phyloP scores from a whole-genome alignment of 2,329 filamentous ascomycete genomes.

The Xylariaceae sp. region DNA sequence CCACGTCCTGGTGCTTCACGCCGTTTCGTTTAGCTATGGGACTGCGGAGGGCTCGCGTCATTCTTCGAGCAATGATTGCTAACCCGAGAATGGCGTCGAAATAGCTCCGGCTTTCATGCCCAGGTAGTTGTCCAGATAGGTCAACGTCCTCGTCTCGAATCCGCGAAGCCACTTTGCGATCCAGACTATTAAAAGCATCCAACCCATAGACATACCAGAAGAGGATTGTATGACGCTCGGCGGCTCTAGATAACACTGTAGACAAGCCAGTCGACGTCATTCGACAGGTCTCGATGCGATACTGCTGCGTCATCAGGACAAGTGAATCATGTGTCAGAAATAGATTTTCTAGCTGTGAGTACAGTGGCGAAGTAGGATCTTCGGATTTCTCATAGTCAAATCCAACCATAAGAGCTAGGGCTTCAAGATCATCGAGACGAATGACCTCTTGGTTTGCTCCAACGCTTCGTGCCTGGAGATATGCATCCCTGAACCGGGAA shows the following conservation, averaged over 20 bases:
- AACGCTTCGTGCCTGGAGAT: slow-evolving; percentile 13
- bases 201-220: slow-evolving; percentile 18
- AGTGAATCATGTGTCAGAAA: slow-evolving; percentile 23
- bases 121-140: neutral
- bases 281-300: slow-evolving; percentile 13
- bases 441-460: neutral
- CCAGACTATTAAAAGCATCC: slow-evolving; percentile 20
- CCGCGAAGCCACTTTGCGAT: slow-evolving; percentile 14
- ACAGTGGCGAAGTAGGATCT: slow-evolving; percentile 5
- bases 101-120: slow-evolving; percentile 11
- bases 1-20: slow-evolving; percentile 13
- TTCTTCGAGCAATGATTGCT: slow-evolving; percentile 16
- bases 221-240: slow-evolving; percentile 14
- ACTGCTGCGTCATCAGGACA: slow-evolving; percentile 18
- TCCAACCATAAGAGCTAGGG: slow-evolving; percentile 20
- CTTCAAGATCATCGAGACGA: slow-evolving; percentile 23
- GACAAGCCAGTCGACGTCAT: neutral
- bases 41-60: slow-evolving; percentile 11
- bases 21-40: slow-evolving; percentile 11
- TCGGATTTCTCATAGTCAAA: slow-evolving; percentile 15
- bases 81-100: slow-evolving; percentile 20
- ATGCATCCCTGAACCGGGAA: slow-evolving; percentile 17
- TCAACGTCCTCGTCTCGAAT: slow-evolving; percentile 22
- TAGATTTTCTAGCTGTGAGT: slow-evolving; percentile 13
- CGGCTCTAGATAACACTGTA: slow-evolving; percentile 5